Percentiles rank a stretch among this genome's conserved stretches.
Conservation (phyloP, 371 early-diverging fungal genomes). For the Ecytonucleospora hepatopenaei region DNA sequence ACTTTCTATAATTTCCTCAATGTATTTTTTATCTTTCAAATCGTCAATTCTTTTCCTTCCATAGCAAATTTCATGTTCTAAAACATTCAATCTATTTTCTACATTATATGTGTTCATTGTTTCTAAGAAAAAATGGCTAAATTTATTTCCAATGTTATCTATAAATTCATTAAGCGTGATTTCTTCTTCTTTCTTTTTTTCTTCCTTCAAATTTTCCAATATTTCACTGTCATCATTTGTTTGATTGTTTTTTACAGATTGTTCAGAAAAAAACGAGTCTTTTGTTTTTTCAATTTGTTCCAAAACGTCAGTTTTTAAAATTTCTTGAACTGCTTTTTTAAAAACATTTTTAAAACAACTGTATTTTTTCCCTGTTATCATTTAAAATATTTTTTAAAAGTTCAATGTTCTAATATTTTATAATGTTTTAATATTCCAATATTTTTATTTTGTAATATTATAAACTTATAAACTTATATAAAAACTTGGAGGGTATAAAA, state of each 20-base stretch:
- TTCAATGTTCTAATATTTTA: no score
- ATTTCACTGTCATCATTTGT: background rate
- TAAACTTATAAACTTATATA: no score
- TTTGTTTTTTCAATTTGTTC: constrained; percentile 2
- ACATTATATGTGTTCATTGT: constrained; percentile 16
- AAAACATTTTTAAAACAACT: constrained; percentile 30
- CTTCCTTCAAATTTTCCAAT: background rate
- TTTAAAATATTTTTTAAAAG: background rate
- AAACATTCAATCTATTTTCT: constrained; percentile 14
- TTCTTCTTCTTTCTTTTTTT: background rate
- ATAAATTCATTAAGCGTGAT: background rate
- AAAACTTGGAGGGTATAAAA: no score
- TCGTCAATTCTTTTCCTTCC: constrained; percentile 3
- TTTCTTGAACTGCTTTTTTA: constrained; percentile 38
- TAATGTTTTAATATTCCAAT: no score
- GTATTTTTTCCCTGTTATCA: constrained; percentile 6
- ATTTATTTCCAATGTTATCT: background rate
- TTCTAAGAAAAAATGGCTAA: constrained; percentile 23
- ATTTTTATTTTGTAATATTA: no score
- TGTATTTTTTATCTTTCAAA: constrained; percentile 28
- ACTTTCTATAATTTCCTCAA: constrained; percentile 38
- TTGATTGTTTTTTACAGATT: background rate
- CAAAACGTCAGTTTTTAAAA: constrained; percentile 10
- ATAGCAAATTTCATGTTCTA: constrained; percentile 30
- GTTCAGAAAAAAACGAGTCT: background rate